A percentile compares a stretch with the other conserved stretches of the same genome.
These are phyloP conservation scores for Aspergillus sp. DNA, from an alignment of 2,329 filamentous ascomycete genomes.

Conservation along the genomic window DNA sequence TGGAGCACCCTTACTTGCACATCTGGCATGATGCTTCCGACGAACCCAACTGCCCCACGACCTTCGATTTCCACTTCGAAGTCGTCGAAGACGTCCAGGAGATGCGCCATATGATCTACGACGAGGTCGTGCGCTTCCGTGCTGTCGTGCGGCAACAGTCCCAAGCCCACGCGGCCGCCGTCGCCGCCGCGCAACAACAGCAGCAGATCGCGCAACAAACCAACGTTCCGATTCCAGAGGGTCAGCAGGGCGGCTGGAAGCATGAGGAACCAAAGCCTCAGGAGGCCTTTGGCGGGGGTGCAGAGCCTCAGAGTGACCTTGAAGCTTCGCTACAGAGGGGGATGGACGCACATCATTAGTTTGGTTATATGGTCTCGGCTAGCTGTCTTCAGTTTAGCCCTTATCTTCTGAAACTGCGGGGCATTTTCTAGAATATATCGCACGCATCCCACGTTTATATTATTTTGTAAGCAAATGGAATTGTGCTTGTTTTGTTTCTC, in stretches of 20 bases:
- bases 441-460: no score
- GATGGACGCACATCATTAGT: constrained; percentile 42
- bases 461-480: no score
- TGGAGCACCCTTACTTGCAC: constrained; percentile 91
- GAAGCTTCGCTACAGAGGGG: constrained; percentile 48
- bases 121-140: constrained; percentile 87
- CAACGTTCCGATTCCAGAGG: constrained; percentile 56
- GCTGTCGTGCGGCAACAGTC: constrained; percentile 47
- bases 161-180: constrained; percentile 31
- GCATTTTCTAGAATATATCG: no score
- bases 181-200: constrained; percentile 26
- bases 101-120: constrained; percentile 94
- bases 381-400: not conserved
- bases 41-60: constrained; percentile 85
- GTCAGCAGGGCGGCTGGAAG: constrained; percentile 46
- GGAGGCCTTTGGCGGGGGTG: constrained; percentile 37
- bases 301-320: constrained; percentile 38
- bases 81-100: constrained; percentile 90
- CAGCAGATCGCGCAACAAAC: constrained; percentile 35
- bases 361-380: constrained; percentile 4
- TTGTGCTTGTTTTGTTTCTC: no score
- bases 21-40: constrained; percentile 98
- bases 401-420: no score
- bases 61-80: constrained; percentile 98
- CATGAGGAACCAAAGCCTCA: constrained; percentile 57